These are phyloP conservation scores for Phytophthora fragariae DNA, from an alignment of 352 stramenopile species.

Conservation along the genomic window DNA sequence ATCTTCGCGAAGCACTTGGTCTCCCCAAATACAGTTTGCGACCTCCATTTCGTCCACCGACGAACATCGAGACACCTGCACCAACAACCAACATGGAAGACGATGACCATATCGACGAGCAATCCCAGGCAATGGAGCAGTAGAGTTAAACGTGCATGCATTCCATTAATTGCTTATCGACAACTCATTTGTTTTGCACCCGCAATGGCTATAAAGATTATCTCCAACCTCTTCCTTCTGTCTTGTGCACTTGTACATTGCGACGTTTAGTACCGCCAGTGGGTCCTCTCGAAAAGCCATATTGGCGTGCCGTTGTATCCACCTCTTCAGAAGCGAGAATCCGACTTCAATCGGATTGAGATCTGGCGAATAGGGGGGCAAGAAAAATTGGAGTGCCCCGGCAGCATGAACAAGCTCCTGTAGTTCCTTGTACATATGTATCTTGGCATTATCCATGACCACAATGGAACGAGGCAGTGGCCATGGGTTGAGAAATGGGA, in stretches of 20 bases:
- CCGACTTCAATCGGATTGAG: slow-evolving; percentile 8
- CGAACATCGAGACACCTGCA: neutral
- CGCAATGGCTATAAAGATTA: slow-evolving; percentile 19
- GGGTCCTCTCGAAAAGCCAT: slow-evolving; percentile 7
- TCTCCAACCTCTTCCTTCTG: slow-evolving; percentile 9
- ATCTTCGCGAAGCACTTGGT: neutral
- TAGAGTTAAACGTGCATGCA: neutral
- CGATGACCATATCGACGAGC: slow-evolving; percentile 6
- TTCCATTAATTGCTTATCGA: slow-evolving; percentile 8
- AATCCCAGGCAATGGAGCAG: slow-evolving; percentile 8
- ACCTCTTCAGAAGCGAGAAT: slow-evolving; percentile 5
- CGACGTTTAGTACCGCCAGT: neutral
- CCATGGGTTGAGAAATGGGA: slow-evolving; percentile 92
- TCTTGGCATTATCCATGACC: slow-evolving; percentile 59
- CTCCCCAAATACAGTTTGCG: slow-evolving; percentile 15
- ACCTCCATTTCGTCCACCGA: slow-evolving; percentile 10
- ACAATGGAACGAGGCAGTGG: slow-evolving; percentile 77
- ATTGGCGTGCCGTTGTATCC: slow-evolving; percentile 14
- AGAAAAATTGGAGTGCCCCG: slow-evolving; percentile 72
- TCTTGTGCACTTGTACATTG: slow-evolving; percentile 8
- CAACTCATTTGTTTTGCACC: slow-evolving; percentile 13
- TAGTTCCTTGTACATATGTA: slow-evolving; percentile 94
- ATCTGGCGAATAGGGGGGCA: slow-evolving; percentile 21
- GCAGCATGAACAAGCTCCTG: slow-evolving; percentile 94
- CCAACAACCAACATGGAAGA: slow-evolving; percentile 10